Conservation (phyloP, 208 protist species). For the Wallacemonas collosoma region DNA sequence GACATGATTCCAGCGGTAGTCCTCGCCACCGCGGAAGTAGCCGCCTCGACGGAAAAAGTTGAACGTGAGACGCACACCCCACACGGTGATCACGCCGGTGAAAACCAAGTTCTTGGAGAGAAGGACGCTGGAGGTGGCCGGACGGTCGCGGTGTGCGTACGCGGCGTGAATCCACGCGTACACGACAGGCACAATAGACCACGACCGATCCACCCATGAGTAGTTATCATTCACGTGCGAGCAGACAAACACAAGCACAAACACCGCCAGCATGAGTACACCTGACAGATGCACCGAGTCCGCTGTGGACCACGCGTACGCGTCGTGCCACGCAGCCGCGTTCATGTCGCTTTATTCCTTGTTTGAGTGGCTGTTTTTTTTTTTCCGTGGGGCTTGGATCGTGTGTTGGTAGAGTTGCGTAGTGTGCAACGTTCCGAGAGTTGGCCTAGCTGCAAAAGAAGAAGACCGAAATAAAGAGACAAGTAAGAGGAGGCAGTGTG, state of each 20-base stretch:
- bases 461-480: too few species aligned
- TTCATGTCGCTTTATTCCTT: background rate
- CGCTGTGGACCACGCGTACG: constrained; percentile 1
- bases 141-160: constrained; percentile 29
- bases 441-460: too few species aligned
- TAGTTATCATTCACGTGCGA: constrained; percentile 64
- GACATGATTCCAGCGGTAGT: constrained; percentile 80
- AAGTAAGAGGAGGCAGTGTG: too few species aligned
- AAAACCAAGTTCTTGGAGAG: constrained; percentile 36
- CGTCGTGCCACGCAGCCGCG: background rate
- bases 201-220: constrained; percentile 81
- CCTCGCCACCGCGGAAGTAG: constrained; percentile 67
- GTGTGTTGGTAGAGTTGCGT: background rate
- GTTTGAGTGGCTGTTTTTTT: background rate
- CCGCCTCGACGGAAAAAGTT: constrained; percentile 76
- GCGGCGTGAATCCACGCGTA: constrained; percentile 67
- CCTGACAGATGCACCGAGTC: constrained; percentile 32
- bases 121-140: constrained; percentile 19
- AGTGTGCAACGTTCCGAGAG: too few species aligned
- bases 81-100: constrained; percentile 54
- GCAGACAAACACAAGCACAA: constrained; percentile 51
- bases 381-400: background rate
- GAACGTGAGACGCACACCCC: constrained; percentile 73
- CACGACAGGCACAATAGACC: constrained; percentile 73
- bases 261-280: constrained; percentile 42